Evolutionary conservation across 1,284 basidiomycete genomes (phyloP), one percentile per base, ranked within the genome.

Genomic region (Pseudomicrostroma phylloplanum): DNA sequence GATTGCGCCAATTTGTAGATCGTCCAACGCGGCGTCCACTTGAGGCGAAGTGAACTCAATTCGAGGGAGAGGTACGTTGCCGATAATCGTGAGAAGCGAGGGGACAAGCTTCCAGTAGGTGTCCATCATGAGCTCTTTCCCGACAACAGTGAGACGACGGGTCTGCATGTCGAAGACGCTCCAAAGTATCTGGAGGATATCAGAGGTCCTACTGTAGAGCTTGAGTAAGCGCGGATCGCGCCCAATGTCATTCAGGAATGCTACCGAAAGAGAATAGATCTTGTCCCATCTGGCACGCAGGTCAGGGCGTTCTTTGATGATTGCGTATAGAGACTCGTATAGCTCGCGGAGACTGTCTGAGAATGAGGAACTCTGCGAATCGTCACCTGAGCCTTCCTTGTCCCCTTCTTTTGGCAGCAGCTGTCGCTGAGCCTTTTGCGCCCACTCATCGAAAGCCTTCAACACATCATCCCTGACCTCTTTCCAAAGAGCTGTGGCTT

Each of bases 21-120:
- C 61, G 17, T 62, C 61, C 21, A 62, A 41, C 19, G 57, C 57
- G 12, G 61, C 61, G 54, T 62, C 61, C 13, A 59, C 36, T 19
- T 49, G 25, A 21, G 63, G 60, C 2, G 48, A 54, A 1, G 61
- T 58, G 40, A 61, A 62, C 48, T 62, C 61, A 15, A 62, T 55
- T 11, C 61, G 26, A 25, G 61, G 61, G 17, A 62, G 26, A 9
- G 61, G 61, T 12, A 62, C 49, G 23, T 23, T 49, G 6, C 58
- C 49, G 11, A 62, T n/a, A 7, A 61, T n/a, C 23, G 54, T 26
- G 12, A 49, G 43, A 13, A 58, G 40, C 15, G 23, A 26, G 21
- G 61, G 61, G 6, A 62, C 41, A 15, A 62, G 12, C 30, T 23
- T 13, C 7, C 42, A 26, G 46, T 54, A 26, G 25, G 60, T n/a